Conservation (phyloP, 2,329 filamentous ascomycete genomes). For the Diaporthe australafricana region DNA sequence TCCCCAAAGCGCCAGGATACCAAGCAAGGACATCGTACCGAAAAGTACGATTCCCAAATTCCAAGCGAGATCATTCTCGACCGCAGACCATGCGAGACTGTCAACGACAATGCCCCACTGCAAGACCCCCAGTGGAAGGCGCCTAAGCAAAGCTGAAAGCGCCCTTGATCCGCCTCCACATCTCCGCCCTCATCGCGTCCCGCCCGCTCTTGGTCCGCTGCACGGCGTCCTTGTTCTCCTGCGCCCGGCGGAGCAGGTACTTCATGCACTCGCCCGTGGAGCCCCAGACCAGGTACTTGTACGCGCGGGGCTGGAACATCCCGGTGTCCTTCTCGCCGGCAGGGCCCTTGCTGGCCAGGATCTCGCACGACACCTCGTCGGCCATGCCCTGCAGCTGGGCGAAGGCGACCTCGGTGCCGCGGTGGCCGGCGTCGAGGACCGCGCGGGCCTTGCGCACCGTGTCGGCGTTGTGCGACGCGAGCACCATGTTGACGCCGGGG, state of each 20-base stretch:
- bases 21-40: neutral
- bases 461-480: conserved; percentile 85
- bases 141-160: conserved; percentile 51
- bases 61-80: neutral
- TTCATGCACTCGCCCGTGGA: conserved; percentile 85
- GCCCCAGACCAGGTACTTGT: conserved; percentile 79
- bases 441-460: conserved; percentile 71
- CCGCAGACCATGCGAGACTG: too few relatives aligned
- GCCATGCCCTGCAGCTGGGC: conserved; percentile 96
- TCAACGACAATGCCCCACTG: too few relatives aligned
- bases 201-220: conserved; percentile 71
- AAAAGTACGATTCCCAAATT: neutral
- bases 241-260: conserved; percentile 78
- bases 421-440: conserved; percentile 58
- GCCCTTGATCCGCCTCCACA: conserved; percentile 65
- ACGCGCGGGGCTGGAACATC: conserved; percentile 53
- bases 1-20: neutral
- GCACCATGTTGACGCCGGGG: conserved; percentile 72
- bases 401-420: conserved; percentile 64
- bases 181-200: conserved; percentile 71
- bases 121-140: neutral
- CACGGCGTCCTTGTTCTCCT: conserved; percentile 81
- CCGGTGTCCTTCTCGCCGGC: conserved; percentile 30
- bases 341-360: conserved; percentile 47
- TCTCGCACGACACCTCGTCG: conserved; percentile 84